phyloP scores from a whole-genome alignment of 2,329 filamentous ascomycete species.

The Botrytis pseudocinerea region DNA sequence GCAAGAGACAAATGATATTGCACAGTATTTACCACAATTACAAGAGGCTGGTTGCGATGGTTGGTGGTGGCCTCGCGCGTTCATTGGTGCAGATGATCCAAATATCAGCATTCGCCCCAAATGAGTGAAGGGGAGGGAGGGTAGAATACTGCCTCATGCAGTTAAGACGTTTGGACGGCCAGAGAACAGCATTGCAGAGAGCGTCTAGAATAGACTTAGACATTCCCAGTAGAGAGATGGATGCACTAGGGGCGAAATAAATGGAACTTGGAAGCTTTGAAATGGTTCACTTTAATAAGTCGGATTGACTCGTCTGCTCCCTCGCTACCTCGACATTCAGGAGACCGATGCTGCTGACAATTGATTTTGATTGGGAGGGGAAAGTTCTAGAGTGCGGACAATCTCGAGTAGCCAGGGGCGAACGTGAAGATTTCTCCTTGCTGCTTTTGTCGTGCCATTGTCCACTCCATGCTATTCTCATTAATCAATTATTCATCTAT shows the following conservation, averaged over 20 bases:
- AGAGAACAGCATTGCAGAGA: not conserved
- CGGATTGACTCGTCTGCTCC: not conserved
- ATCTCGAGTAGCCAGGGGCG: not conserved
- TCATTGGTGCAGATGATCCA: not conserved
- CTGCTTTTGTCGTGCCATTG: not conserved
- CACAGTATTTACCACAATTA: not conserved
- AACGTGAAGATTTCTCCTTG: not conserved
- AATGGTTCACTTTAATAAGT: not conserved
- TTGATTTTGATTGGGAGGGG: slow-evolving; percentile 16
- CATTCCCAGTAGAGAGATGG: not conserved
- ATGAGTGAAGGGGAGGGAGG: not conserved
- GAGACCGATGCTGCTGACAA: not conserved
- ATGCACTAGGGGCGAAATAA: not conserved
- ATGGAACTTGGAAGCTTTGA: not conserved
- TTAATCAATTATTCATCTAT: not conserved
- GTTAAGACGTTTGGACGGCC: not conserved
- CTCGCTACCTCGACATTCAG: not conserved
- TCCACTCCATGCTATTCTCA: not conserved
- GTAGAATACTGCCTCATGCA: not conserved
- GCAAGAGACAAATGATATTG: not conserved
- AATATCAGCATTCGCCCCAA: not conserved
- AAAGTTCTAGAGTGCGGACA: slow-evolving; percentile 7
- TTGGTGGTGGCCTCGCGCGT: slow-evolving; percentile 1
- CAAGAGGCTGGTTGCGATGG: not conserved
- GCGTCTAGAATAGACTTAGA: not conserved